These are phyloP conservation scores for Globisporangium recalcitrans DNA, from an alignment of 352 stramenopile genomes.

Conservation along the genomic window DNA sequence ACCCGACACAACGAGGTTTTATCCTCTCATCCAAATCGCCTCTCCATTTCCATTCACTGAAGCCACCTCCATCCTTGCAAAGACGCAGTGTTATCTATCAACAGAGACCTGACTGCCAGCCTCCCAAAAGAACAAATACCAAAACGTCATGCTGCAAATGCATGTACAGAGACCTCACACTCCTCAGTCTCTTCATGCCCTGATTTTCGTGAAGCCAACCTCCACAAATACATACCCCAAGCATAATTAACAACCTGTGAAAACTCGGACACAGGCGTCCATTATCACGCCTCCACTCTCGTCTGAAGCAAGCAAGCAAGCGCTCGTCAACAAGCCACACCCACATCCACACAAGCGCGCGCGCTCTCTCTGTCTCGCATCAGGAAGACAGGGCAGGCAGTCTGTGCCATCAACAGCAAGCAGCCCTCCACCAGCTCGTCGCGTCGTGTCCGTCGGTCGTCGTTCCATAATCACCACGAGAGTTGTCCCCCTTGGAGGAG, in stretches of 20 bases:
- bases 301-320: not conserved
- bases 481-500: not conserved
- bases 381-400: not conserved
- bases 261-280: not conserved
- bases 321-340: too few relatives aligned
- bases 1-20: not conserved
- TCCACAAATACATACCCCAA: not conserved
- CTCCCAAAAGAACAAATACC: not conserved
- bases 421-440: not conserved
- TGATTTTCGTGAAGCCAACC: conserved; percentile 1
- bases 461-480: not conserved
- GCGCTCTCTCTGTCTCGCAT: too few relatives aligned
- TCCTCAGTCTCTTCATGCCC: not conserved
- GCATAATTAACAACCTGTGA: not conserved
- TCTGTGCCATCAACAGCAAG: not conserved
- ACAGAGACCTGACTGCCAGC: not conserved
- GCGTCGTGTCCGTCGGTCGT: not conserved
- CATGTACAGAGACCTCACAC: not conserved
- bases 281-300: not conserved
- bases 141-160: not conserved
- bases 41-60: not conserved
- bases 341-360: not conserved
- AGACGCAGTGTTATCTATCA: not conserved
- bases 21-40: not conserved
- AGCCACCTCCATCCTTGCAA: not conserved